Base-by-base conservation (phyloP, 2,329 filamentous ascomycete species). In the Fusarium sublunatum region DNA sequence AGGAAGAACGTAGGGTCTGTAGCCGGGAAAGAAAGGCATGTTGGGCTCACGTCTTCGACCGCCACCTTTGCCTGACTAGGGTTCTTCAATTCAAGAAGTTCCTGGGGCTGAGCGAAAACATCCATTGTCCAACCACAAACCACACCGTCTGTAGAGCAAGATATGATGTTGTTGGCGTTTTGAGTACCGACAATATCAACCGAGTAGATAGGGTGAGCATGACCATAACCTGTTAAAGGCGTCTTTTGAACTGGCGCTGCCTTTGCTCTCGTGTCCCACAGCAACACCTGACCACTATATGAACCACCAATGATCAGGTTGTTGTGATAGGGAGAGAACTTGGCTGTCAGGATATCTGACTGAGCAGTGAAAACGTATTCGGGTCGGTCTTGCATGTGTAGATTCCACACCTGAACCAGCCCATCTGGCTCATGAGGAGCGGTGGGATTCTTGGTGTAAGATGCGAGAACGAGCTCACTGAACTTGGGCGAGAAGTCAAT, bases 91-190 rank as follows among this genome's bases (percentile, higher is more conserved):
- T 96, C 92, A 38, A 99, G 86, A 52, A 93, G 89, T 79, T 99
- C 95, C 77, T 98, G 94, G 1, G 95, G 95, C 76, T 97, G 92
- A 1, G 94, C 92, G 59, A 99, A 91, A 87, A 99, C 98, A 76
- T 99, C 96, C 64, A 97, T 92, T 52, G 91, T 93, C 95, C 95
- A 99, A 43, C 93, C 92, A 76, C 95, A 99, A 38, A 98, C 92
- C 9, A 96, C 92, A 51, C 95, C 95, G 73, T 99, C 95, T 1
- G 95, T 99, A 2, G 93, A 97, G 75, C 92, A 94, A 31, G 93
- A 97, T 70, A 99, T 91, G 74, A 99, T 97, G 76, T 98, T 99
- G 80, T 97, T 97, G 57, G 95, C 95, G 75, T 99, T 99, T 74
- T 98, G 95, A 1, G 96, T 99, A 64, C 95, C 95, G 45, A 99